Evolutionary conservation across 2,329 filamentous ascomycete genomes (phyloP).

Genomic region (Penicillium sclerotigenum): DNA sequence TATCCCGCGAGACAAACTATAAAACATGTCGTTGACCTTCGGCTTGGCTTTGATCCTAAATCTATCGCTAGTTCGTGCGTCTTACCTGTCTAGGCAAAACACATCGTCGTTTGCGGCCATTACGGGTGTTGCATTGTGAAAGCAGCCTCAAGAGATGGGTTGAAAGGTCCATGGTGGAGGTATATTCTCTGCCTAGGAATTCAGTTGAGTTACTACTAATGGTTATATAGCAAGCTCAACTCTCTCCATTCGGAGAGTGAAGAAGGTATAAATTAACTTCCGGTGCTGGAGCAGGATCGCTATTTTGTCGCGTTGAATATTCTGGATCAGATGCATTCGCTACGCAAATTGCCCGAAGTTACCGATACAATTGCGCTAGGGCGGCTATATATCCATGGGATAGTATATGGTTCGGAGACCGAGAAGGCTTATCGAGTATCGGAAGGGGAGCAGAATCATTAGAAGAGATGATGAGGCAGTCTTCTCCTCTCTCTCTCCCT

Average conservation of each 20-base stretch:
- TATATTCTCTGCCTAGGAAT: neutral
- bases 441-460: neutral
- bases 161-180: slow-evolving; percentile 20
- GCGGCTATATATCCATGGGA: slow-evolving; percentile 13
- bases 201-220: no score
- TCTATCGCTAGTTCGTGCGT: neutral
- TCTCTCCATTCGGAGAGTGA: slow-evolving; percentile 9
- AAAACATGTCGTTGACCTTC: slow-evolving; percentile 15
- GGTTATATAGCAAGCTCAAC: slow-evolving; percentile 11
- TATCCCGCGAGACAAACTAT: slow-evolving; percentile 19
- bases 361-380: slow-evolving; percentile 7
- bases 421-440: slow-evolving; percentile 6
- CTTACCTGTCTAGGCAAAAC: slow-evolving; percentile 8
- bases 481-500: neutral
- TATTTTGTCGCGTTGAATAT: slow-evolving; percentile 21
- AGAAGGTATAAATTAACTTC: slow-evolving; percentile 9
- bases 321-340: slow-evolving; percentile 18
- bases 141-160: slow-evolving; percentile 9
- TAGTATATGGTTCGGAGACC: slow-evolving; percentile 16
- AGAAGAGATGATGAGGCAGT: no score
- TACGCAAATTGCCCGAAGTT: slow-evolving; percentile 16
- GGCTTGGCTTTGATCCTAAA: neutral
- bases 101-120: slow-evolving; percentile 24
- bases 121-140: slow-evolving; percentile 21
- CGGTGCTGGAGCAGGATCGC: slow-evolving; percentile 11